phyloP scores from a whole-genome alignment of 1,284 basidiomycete species.

The Lentinula novae-zelandiae region DNA sequence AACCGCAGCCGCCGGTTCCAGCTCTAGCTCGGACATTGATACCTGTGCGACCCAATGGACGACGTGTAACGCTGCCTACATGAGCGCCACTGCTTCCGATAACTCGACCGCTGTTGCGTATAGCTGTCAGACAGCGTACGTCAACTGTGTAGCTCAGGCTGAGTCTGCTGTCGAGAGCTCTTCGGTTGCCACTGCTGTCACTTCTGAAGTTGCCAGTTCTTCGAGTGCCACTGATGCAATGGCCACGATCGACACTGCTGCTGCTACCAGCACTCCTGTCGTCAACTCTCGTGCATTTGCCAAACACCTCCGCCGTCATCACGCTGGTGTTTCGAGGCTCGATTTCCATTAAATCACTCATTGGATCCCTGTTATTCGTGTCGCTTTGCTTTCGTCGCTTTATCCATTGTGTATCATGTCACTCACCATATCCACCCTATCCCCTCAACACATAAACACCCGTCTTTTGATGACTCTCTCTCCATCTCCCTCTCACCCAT shows the following conservation, averaged over 20 bases:
- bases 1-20: background rate
- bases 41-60: background rate
- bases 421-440: background rate
- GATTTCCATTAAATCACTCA: background rate
- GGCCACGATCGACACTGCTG: too few relatives aligned
- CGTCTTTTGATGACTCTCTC: background rate
- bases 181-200: background rate
- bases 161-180: too few relatives aligned
- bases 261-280: background rate
- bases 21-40: background rate
- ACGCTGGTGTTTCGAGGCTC: background rate
- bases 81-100: background rate
- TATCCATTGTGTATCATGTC: background rate
- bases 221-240: too few relatives aligned
- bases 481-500: background rate
- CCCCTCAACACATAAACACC: background rate
- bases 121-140: slow-evolving; percentile 4
- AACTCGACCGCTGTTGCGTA: background rate
- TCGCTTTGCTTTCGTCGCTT: background rate
- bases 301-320: slow-evolving; percentile 2
- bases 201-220: background rate
- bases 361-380: background rate
- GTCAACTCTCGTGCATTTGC: background rate
- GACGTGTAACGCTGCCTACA: background rate
- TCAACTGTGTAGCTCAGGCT: background rate